A percentile compares a stretch with the other conserved stretches of the same genome.
Conservation (phyloP, 1,139 yeast species). For the Candida glucosophila region DNA sequence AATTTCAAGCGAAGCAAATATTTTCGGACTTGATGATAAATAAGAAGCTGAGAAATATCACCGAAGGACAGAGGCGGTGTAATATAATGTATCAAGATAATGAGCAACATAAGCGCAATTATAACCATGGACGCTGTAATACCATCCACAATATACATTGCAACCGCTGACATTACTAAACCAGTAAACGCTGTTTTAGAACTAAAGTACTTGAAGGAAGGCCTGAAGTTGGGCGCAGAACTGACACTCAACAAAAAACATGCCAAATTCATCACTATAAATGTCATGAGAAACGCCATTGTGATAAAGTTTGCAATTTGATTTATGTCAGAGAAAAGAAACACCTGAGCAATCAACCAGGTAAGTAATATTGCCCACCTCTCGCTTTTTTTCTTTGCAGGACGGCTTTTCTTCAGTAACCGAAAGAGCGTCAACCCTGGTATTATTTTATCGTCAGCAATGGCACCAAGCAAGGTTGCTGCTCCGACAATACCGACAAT, state of each 20-base stretch:
- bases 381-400: conserved; percentile 51
- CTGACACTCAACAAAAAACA: conserved; percentile 82
- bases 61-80: conserved; percentile 98
- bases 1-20: conserved; percentile 73
- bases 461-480: conserved; percentile 81
- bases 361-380: conserved; percentile 48
- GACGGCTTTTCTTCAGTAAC: conserved; percentile 28
- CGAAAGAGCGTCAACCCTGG: conserved; percentile 67
- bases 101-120: conserved; percentile 53
- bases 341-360: conserved; percentile 75
- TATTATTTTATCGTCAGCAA: conserved; percentile 75
- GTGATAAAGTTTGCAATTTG: conserved; percentile 92
- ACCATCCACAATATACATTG: conserved; percentile 95
- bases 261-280: conserved; percentile 86
- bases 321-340: conserved; percentile 82
- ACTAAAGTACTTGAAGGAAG: conserved; percentile 82
- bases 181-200: conserved; percentile 77
- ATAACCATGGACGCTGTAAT: conserved; percentile 74
- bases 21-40: conserved; percentile 92
- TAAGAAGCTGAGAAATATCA: conserved; percentile 88
- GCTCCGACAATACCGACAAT: conserved; percentile 96
- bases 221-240: conserved; percentile 93
- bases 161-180: conserved; percentile 55
- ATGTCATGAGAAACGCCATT: conserved; percentile 94
- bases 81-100: conserved; percentile 73